Evolutionary conservation across 371 early-diverging fungal genomes (phyloP), one percentile per base, ranked within the genome.

Genomic region (Ordospora colligata): DNA sequence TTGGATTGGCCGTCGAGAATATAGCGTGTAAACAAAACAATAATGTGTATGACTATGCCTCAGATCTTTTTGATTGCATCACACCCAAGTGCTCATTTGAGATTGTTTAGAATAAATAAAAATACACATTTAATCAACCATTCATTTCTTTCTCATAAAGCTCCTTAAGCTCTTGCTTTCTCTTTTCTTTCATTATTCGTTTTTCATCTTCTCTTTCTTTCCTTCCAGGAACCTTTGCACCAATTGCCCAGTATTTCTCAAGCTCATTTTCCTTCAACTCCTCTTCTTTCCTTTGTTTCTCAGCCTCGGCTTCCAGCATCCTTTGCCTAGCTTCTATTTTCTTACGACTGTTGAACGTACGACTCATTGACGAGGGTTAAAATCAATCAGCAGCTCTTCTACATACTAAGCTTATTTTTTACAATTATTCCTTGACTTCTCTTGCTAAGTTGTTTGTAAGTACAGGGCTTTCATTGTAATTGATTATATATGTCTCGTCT

Each of bases 311-410:
- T 27, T 73, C 65, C 17, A 66, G 49, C 54, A 73, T 78, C 43
- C 74, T 73, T 52, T 63, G 37, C 32, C 68, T 73, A 19, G 73
- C 78, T 64, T 78, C 78, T 17, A 47, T 58, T 63, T 78, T 78
- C 62, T 78, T 78, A 12, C 50, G 27, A 27, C 43, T 46, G 43
- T 73, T 78, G n/a, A 42, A 47, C 11, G 78, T 78, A 32, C 67
- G 53, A 27, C 78, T 67, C 78, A 78, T 78, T 37, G 51, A 65
- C 17, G 50, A 42, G 66, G 22, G 8, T 19, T 19, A 23, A 21
- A 54, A 11, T 54, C 37, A n/a, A 54, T 54, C n/a, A 37, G 14
- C 5, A 12, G 9, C 22, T 17, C 14, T 42, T 12, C 12, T 42
- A 8, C 46, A 12, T 44, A 0, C n/a, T 12, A 11, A 22, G 23